These are phyloP conservation scores for Salix dunnii DNA, from an alignment of 345 rosid species.

Conservation along the genomic window DNA sequence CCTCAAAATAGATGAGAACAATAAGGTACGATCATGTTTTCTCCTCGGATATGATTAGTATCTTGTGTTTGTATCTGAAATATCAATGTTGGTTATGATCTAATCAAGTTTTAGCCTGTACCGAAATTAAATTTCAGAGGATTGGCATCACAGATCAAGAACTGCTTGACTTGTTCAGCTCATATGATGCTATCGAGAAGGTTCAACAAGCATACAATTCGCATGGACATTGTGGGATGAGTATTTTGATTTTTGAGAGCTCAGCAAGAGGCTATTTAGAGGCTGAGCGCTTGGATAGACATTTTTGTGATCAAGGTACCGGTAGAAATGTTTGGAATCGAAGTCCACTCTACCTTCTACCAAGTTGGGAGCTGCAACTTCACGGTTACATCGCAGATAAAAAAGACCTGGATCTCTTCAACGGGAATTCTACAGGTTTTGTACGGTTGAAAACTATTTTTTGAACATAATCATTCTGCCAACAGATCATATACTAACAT, in stretches of 20 bases:
- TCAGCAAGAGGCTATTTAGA: conserved; percentile 65
- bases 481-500: not conserved
- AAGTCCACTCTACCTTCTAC: conserved; percentile 22
- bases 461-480: not conserved
- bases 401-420: conserved; percentile 65
- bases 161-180: conserved; percentile 56
- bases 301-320: conserved; percentile 58
- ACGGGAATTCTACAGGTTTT: conserved; percentile 58
- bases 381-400: conserved; percentile 66
- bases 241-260: conserved; percentile 67
- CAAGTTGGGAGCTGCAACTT: conserved; percentile 64
- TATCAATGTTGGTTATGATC: not conserved
- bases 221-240: conserved; percentile 79
- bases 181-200: conserved; percentile 49
- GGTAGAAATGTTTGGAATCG: conserved; percentile 59
- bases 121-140: conserved; percentile 45
- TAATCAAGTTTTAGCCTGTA: not conserved
- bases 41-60: not conserved
- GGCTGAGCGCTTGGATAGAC: conserved; percentile 67
- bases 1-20: conserved; percentile 59
- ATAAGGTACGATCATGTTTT: conserved; percentile 42
- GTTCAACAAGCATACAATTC: conserved; percentile 80
- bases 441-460: not conserved
- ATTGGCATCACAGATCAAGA: conserved; percentile 76
- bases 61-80: not conserved